A percentile compares a stretch with the other conserved stretches of the same genome.
phyloP scores from a whole-genome alignment of 1,139 yeast genomes.

The Diutina scorzettiae region DNA sequence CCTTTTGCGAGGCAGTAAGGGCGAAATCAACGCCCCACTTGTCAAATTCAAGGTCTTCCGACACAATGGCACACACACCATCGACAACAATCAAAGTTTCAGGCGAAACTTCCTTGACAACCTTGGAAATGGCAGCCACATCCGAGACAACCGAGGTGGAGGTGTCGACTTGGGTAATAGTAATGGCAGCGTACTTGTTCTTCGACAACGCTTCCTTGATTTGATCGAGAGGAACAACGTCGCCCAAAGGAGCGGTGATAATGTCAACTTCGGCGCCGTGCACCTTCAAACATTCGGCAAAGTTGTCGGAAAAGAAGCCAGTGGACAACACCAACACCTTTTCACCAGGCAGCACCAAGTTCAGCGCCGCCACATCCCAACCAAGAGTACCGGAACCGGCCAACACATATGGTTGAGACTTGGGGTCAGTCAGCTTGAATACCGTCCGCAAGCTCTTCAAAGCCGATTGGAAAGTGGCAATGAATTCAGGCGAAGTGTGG shows the following conservation, averaged over 20 bases:
- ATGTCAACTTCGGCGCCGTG: conserved; percentile 68
- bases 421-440: conserved; percentile 55
- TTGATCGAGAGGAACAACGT: conserved; percentile 45
- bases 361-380: conserved; percentile 84
- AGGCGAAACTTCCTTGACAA: conserved; percentile 59
- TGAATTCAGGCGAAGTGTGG: conserved; percentile 85
- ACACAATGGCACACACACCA: conserved; percentile 90
- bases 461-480: conserved; percentile 58
- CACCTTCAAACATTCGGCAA: conserved; percentile 65
- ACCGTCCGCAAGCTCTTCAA: conserved; percentile 58
- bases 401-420: conserved; percentile 67
- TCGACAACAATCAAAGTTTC: conserved; percentile 78
- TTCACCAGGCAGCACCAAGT: conserved; percentile 55
- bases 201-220: conserved; percentile 43
- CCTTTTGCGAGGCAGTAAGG: conserved; percentile 90
- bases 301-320: conserved; percentile 84
- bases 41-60: conserved; percentile 77
- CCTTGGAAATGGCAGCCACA: conserved; percentile 47
- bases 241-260: conserved; percentile 60
- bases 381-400: conserved; percentile 94
- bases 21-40: conserved; percentile 86
- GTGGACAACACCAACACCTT: conserved; percentile 75
- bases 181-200: conserved; percentile 52
- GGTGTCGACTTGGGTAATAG: conserved; percentile 92
- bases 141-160: conserved; percentile 84